Evolutionary conservation across 208 protist genomes (phyloP), one percentile per base, ranked within the genome.

Genomic region (Leishmania martiniquensis): DNA sequence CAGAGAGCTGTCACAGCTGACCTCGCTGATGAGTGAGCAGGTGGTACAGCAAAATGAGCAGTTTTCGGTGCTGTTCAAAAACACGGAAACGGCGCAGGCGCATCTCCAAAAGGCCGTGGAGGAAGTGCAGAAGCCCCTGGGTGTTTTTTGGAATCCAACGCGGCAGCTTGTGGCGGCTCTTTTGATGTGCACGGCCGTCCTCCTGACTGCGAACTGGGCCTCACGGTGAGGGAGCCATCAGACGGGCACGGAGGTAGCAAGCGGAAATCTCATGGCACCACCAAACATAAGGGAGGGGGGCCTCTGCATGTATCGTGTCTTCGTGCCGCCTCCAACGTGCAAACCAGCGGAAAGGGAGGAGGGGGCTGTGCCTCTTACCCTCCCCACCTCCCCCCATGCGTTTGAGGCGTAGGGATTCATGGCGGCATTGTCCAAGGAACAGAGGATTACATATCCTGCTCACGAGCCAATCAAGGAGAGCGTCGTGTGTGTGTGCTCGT

Each of bases 1-100:
- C 29, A 84, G 90, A 32, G 94, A 97, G 49, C 82, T 97, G 3
- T 95, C 94, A n/a, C 91, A 96, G 80, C 83, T 97, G 45, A 97
- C 91, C 12, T 91, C 89, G 2, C 79, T 97, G 20, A 91, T 96
- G 85, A 97, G 90, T 75, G 92, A 95, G 68, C 81, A 90, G 74
- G 88, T 96, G 12, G 59, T 95, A 72, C 83, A 93, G 81, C 94
- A 97, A 78, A 89, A 83, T n/a, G 94, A 96, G 83, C 89, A 96
- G 74, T 92, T 97, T 44, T 87, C 85, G 17, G 84, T 95, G 62
- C 69, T 96, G 37, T 39, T 95, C 29, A 85, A 87, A 39, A 96
- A 97, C 78, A 95, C 92, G 22, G 85, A 89, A 45, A 63, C 60
- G 44, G 90, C 91, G 0, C 89, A 95, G 47, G 80, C 42, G 0